Conservation (phyloP, 768 basidiomycete genomes). For the Trametes cingulata region DNA sequence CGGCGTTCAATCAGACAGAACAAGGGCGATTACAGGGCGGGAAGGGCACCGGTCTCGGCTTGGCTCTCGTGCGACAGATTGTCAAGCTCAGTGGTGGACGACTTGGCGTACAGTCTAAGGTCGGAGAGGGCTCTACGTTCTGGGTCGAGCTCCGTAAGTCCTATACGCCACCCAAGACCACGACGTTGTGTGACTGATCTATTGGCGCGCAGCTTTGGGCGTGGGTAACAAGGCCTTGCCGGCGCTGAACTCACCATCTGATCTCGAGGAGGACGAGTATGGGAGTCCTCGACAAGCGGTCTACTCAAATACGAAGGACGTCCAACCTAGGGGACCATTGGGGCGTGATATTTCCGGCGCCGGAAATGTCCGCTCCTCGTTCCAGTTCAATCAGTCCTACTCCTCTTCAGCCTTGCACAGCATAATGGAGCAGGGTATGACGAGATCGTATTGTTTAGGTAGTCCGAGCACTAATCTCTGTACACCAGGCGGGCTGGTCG, state of each 20-base stretch:
- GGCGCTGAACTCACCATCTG: constrained; percentile 19
- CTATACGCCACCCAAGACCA: neutral
- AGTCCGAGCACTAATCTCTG: neutral
- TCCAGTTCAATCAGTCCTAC: constrained; percentile 24
- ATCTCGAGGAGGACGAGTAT: constrained; percentile 13
- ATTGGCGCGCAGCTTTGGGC: constrained; percentile 49
- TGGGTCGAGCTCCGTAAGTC: constrained; percentile 77
- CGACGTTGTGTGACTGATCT: constrained; percentile 1
- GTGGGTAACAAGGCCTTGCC: constrained; percentile 57
- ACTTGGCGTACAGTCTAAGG: constrained; percentile 42
- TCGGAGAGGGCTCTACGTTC: constrained; percentile 77
- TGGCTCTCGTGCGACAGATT: constrained; percentile 55
- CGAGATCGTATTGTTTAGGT: neutral
- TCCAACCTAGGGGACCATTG: neutral
- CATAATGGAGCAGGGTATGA: constrained; percentile 63
- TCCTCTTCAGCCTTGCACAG: constrained; percentile 55
- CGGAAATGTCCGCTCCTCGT: neutral
- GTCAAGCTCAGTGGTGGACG: constrained; percentile 52
- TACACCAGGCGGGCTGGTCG: constrained; percentile 54
- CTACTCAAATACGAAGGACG: constrained; percentile 7
- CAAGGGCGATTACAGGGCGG: constrained; percentile 70
- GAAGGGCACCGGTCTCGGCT: constrained; percentile 55
- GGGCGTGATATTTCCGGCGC: neutral
- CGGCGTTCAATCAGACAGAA: constrained; percentile 78
- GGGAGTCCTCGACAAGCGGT: constrained; percentile 11